A percentile compares a stretch with the other conserved stretches of the same genome.
These are phyloP conservation scores for Tolypocladium ophioglossoides DNA, from an alignment of 2,329 filamentous ascomycete genomes.

Conservation along the genomic window DNA sequence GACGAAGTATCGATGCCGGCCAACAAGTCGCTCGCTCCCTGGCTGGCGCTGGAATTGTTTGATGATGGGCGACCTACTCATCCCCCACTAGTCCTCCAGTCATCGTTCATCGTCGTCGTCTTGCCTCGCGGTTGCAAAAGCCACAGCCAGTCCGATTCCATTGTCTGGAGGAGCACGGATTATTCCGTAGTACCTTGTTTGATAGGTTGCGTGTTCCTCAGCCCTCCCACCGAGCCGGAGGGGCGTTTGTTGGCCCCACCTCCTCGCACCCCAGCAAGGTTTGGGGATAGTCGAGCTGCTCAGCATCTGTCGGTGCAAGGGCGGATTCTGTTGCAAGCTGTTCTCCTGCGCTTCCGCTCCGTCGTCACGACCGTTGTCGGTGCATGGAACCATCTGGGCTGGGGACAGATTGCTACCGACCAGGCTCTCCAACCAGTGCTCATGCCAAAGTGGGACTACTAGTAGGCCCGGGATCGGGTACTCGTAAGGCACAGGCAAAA, in stretches of 20 bases:
- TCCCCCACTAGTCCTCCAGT: neutral
- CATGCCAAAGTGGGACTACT: neutral
- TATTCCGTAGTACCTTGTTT: neutral
- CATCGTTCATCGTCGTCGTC: neutral
- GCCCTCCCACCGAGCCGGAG: neutral
- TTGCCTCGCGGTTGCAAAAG: neutral
- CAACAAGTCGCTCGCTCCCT: neutral
- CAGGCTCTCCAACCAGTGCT: neutral
- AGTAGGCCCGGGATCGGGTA: no score
- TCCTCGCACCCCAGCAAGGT: neutral
- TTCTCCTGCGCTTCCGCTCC: neutral
- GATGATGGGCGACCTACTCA: neutral
- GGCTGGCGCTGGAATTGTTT: neutral
- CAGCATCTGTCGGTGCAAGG: neutral
- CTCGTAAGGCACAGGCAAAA: no score
- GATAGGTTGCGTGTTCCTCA: neutral
- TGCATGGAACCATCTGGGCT: neutral
- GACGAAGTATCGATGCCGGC: neutral
- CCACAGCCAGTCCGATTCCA: neutral
- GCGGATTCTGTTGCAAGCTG: neutral
- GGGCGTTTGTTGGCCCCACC: neutral
- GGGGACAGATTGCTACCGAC: neutral
- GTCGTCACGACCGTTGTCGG: neutral
- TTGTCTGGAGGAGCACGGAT: no score
- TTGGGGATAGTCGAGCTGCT: neutral